Evolutionary conservation across 345 rosid species (phyloP).

Genomic region (Gynandropsis gynandra): DNA sequence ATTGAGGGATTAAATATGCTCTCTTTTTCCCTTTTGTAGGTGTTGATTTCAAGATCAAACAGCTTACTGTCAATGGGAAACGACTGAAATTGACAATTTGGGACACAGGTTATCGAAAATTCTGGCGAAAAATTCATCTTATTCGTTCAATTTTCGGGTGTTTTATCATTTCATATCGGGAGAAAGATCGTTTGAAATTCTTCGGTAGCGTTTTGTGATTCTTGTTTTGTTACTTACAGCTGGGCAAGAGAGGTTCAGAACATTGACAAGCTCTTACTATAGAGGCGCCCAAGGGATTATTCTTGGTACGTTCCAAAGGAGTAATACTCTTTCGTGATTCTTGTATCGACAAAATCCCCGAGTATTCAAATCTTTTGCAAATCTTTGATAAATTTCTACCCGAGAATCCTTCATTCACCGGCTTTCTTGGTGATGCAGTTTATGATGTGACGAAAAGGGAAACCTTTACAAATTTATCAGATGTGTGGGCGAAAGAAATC

Average conservation of each 20-base stretch:
- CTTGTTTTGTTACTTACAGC: slow-evolving; percentile 41
- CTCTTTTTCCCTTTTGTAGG: slow-evolving; percentile 35
- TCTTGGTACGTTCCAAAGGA: slow-evolving; percentile 82
- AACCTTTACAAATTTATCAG: slow-evolving; percentile 68
- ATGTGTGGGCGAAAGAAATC: slow-evolving; percentile 79
- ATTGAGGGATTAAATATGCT: too few species aligned
- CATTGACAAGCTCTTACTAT: slow-evolving; percentile 74
- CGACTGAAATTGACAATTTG: slow-evolving; percentile 85
- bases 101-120: slow-evolving; percentile 70
- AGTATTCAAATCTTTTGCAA: slow-evolving; percentile 6
- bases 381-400: too few species aligned
- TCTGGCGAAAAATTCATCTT: not conserved
- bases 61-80: slow-evolving; percentile 58
- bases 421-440: slow-evolving; percentile 34
- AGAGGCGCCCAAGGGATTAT: slow-evolving; percentile 94
- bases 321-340: not conserved
- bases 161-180: not conserved
- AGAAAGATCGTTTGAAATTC: too few species aligned
- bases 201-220: slow-evolving; percentile 6
- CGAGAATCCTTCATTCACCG: not conserved
- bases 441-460: slow-evolving; percentile 85
- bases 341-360: not conserved
- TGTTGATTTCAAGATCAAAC: slow-evolving; percentile 93
- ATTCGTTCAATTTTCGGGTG: too few species aligned
- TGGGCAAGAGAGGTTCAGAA: slow-evolving; percentile 94